Conservation (phyloP, 371 early-diverging fungal genomes). For the Funneliformis caledonium region DNA sequence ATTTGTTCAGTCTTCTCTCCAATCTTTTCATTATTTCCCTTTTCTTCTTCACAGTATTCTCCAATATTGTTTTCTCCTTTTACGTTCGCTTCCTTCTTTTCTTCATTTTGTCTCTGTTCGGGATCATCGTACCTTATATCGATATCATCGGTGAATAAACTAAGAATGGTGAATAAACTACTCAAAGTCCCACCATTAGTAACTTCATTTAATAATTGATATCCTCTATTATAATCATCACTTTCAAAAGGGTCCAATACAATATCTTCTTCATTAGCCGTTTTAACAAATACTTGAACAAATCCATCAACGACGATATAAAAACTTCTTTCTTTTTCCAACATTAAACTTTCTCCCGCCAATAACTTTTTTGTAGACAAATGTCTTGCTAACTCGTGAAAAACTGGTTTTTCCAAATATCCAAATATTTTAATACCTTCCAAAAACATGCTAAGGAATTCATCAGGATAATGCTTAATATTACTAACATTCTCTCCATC, state of each 20-base stretch:
- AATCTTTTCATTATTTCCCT: neutral
- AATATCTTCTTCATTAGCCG: conserved; percentile 42
- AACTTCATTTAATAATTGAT: conserved; percentile 88
- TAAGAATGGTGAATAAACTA: conserved; percentile 90
- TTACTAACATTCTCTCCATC: conserved; percentile 52
- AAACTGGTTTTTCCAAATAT: conserved; percentile 94
- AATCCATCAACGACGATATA: conserved; percentile 95
- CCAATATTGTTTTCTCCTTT: neutral
- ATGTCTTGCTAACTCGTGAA: conserved; percentile 91
- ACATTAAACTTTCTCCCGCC: conserved; percentile 86
- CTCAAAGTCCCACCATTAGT: conserved; percentile 90
- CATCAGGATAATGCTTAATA: conserved; percentile 73
- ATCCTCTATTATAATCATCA: conserved; percentile 54
- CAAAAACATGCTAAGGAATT: conserved; percentile 83
- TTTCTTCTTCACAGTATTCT: neutral
- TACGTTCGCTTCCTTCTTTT: neutral
- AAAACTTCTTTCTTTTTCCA: conserved; percentile 79
- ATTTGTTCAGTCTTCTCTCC: neutral
- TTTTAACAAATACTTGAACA: conserved; percentile 80
- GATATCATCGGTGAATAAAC: conserved; percentile 85
- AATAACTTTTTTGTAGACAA: conserved; percentile 83
- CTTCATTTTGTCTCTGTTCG: conserved; percentile 45
- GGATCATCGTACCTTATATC: conserved; percentile 58
- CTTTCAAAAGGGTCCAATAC: conserved; percentile 37
- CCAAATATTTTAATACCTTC: conserved; percentile 96